Conservation (phyloP, 164 flowering plant species). For the Berberis thunbergii region DNA sequence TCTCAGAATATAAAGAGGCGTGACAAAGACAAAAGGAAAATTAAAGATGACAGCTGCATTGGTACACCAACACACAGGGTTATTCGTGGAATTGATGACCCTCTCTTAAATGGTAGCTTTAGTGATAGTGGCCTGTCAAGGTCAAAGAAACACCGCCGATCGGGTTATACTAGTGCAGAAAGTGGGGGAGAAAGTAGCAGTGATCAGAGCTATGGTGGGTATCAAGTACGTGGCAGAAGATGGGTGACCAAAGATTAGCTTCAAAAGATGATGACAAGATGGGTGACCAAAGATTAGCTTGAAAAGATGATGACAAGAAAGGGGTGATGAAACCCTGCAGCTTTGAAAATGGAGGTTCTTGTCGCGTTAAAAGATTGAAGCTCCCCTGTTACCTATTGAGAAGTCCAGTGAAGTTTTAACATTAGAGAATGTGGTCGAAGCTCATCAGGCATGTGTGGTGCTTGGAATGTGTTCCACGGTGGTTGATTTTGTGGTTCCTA, state of each 20-base stretch:
- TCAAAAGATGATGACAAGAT: constrained; percentile 20
- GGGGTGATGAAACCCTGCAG: constrained; percentile 17
- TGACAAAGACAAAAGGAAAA: constrained; percentile 57
- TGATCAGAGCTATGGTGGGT: constrained; percentile 57
- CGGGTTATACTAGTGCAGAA: constrained; percentile 73
- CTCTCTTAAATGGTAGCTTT: constrained; percentile 71
- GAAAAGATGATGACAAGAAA: constrained; percentile 27
- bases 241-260: constrained; percentile 79
- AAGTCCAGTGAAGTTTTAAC: no score
- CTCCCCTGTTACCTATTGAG: no score
- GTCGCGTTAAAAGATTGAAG: no score
- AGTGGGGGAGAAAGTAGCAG: constrained; percentile 91
- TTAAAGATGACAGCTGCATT: constrained; percentile 71
- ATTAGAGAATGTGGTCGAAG: no score
- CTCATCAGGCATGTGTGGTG: no score
- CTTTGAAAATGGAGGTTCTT: no score
- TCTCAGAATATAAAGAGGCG: constrained; percentile 74
- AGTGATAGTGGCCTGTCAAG: constrained; percentile 69
- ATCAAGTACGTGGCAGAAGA: constrained; percentile 56
- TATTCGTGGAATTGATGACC: constrained; percentile 95
- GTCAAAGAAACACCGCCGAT: constrained; percentile 59
- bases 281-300: constrained; percentile 72
- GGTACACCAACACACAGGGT: constrained; percentile 36
- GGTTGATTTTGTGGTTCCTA: no score
- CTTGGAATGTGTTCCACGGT: no score